These are phyloP conservation scores for Podospora pseudopauciseta DNA, from an alignment of 495 filamentous ascomycete genomes.

Conservation along the genomic window DNA sequence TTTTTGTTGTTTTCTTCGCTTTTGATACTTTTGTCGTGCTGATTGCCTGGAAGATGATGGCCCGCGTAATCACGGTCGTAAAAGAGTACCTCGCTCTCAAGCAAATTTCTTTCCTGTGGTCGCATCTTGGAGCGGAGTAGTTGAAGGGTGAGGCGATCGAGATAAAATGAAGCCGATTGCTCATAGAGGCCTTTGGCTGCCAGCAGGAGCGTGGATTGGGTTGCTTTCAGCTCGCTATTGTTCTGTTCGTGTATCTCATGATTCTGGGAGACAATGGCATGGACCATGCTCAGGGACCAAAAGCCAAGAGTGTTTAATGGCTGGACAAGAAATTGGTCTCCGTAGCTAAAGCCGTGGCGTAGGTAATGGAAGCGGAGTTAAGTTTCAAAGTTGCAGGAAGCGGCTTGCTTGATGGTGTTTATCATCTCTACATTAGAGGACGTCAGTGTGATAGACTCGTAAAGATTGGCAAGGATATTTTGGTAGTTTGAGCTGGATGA, in stretches of 20 bases:
- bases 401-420: background rate
- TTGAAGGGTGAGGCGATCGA: background rate
- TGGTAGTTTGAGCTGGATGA: background rate
- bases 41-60: background rate
- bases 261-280: background rate
- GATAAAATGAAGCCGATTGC: background rate
- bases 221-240: background rate
- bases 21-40: background rate
- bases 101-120: background rate
- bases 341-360: constrained; percentile 31
- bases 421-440: background rate
- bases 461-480: background rate
- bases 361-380: constrained; percentile 34
- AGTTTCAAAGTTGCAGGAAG: constrained; percentile 25
- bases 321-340: constrained; percentile 27
- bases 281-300: background rate
- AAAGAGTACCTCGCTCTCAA: background rate
- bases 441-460: background rate
- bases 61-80: background rate
- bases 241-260: background rate
- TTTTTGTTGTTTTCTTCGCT: constrained; percentile 1
- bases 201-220: background rate
- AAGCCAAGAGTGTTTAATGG: background rate
- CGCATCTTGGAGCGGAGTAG: background rate
- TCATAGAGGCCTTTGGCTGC: background rate